Evolutionary conservation across 306 rosid species (phyloP).

Genomic region (Oemleria cerasiformis): DNA sequence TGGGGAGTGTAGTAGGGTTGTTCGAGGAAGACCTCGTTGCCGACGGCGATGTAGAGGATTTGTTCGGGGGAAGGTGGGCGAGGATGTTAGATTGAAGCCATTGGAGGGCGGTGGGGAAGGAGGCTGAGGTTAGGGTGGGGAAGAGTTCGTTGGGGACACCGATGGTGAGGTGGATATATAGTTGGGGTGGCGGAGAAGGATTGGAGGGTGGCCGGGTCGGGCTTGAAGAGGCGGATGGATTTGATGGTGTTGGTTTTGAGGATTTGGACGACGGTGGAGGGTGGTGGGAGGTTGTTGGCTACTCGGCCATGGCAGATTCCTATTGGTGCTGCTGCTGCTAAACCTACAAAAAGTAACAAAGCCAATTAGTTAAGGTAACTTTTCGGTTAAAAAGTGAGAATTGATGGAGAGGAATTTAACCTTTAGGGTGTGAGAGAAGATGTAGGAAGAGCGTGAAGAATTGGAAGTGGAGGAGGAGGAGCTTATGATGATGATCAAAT

Average conservation of each 20-base stretch:
- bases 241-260: conserved; percentile 23
- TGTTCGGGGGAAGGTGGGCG: conserved; percentile 4
- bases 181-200: conserved; percentile 22
- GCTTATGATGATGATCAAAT: neutral
- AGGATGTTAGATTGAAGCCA: conserved; percentile 36
- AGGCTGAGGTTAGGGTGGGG: conserved; percentile 24
- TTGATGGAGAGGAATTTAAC: neutral
- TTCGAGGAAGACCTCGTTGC: conserved; percentile 32
- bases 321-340: conserved; percentile 7
- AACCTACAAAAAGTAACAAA: neutral
- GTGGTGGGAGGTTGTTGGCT: conserved; percentile 27
- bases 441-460: neutral
- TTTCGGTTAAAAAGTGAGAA: neutral
- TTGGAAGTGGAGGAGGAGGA: neutral
- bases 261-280: conserved; percentile 3
- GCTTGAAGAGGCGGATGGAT: conserved; percentile 25
- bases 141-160: conserved; percentile 41
- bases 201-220: conserved; percentile 17
- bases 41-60: conserved; percentile 32
- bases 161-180: conserved; percentile 21
- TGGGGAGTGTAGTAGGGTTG: conserved; percentile 28
- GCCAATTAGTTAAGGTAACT: no score
- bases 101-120: neutral
- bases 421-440: neutral
- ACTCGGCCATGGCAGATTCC: conserved; percentile 35